Evolutionary conservation across 2,329 filamentous ascomycete genomes (phyloP), one percentile per base, ranked within the genome.

Genomic region (Ceratocystis harringtonii): DNA sequence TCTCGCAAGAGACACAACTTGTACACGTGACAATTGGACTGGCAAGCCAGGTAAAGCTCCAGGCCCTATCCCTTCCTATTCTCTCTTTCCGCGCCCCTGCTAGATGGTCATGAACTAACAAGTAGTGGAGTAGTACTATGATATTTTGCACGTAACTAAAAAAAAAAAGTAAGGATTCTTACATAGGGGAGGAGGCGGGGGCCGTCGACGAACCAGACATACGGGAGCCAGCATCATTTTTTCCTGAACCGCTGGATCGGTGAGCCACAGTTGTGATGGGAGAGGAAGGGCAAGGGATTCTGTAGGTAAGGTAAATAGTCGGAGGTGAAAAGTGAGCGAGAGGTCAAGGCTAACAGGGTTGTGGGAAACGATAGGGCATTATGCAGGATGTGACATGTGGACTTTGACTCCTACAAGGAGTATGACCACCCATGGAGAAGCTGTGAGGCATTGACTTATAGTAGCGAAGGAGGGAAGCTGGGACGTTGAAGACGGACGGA

Each of bases 381-480:
- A 19, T 17, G 55, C 12, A 58, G 55, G 55, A 58, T 58, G 55
- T 58, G 55, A 58, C 55, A 58, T 58, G 28, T 58, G 28, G 55
- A 30, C 55, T 58, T 12, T 7, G 28, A 36, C n/a, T 58, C 17
- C 30, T 58, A 17, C 17, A 58, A 58, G 55, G 30, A 58, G 8
- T 28, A 28, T 15, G 52, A 32, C n/a, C 15, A 36, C 17, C 55
- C 15, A n/a, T 6, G 30, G 55, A 58, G 55, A 58, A 58, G 55
- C 28, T 58, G 28, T 58, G 55, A 30, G 28, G 55, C 36, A 10
- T 36, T 58, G 55, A 36, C 55, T 32, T 58, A 41, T 12, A 41
- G 36, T 41, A 41, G 36, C 10, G 36, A 41, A 41, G 10, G 10
- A 41, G 36, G 36, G 36, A 41, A 41, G 36, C 12, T 41, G 1